Base-by-base conservation (phyloP, 495 filamentous ascomycete genomes). In the Neurospora discreta region DNA sequence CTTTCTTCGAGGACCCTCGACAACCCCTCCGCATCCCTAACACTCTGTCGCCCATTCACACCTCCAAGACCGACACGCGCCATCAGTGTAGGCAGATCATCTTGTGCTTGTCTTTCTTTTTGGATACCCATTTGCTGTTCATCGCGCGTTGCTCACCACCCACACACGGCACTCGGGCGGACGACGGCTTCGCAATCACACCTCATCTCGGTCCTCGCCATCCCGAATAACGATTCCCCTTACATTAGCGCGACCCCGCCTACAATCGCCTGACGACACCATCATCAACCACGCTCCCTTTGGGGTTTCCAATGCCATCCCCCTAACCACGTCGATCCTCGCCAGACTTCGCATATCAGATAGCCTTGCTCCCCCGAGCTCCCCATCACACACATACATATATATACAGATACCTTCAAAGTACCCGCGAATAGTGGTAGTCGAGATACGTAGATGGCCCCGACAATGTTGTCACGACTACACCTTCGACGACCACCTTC, bases 401-500 rank as follows among this genome's bases (percentile, higher is more conserved):
- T 52, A 46, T 70, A 36, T 44, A 52, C 58, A 36, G 26, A 20
- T 33, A 44, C 68, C 13, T 3, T 3, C n/a, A 18, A 18, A 1
- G 20, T 11, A 41, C 15, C 15, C 0, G n/a, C 9, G 13, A 15
- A 43, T 10, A 30, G 36, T 11, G 11, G 33, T 4, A 20, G 60
- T 15, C 39, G 23, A 26, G 30, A 15, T 15, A n/a, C n/a, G n/a
- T n/a, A n/a, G 67, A n/a, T 36, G 42, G 42, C 39, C 44, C 39
- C 39, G 20, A 74, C 71, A 4, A 88, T 88, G 86, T 80, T 87
- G 75, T 86, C 84, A 69, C 85, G 87, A 76, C 81, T 87, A 30
- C 85, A 85, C 74, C 86, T 87, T 72, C 82, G 83, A 76, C 84
- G 85, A 67, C 84, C 79, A 15, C 83, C 85, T 73, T 87, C 86